Conservation (phyloP, 192 early-diverging fungal genomes). For the Coemansia sp. region DNA sequence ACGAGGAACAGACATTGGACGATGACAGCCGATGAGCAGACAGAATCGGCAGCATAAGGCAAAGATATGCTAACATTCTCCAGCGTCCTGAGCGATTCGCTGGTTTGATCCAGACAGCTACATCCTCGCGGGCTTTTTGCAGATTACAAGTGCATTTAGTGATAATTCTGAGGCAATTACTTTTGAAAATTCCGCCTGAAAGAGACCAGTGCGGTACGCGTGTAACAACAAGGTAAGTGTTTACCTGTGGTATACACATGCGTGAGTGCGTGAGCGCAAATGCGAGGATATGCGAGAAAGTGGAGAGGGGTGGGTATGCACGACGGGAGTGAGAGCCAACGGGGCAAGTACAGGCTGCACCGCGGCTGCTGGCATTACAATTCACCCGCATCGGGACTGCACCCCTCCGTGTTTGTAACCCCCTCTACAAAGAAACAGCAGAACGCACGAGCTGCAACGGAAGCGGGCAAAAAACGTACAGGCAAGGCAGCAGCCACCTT, state of each 20-base stretch:
- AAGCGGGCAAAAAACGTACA: background rate
- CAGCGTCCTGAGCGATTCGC: background rate
- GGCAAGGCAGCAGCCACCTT: slow-evolving; percentile 13
- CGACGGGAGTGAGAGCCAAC: slow-evolving; percentile 15
- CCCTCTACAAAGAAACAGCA: background rate
- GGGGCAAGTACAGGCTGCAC: slow-evolving; percentile 4
- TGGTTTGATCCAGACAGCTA: background rate
- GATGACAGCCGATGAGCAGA: slow-evolving; percentile 2
- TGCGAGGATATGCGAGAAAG: slow-evolving; percentile 7
- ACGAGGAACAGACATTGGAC: background rate
- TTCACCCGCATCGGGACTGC: slow-evolving; percentile 10
- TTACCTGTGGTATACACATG: background rate
- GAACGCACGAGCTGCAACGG: background rate
- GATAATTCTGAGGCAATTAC: background rate
- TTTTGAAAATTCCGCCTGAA: background rate
- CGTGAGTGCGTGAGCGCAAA: slow-evolving; percentile 7
- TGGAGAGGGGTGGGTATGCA: slow-evolving; percentile 2
- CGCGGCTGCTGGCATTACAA: slow-evolving; percentile 9
- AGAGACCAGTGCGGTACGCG: background rate
- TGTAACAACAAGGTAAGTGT: background rate
- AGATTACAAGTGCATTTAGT: background rate
- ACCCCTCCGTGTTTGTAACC: slow-evolving; percentile 11
- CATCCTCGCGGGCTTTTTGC: background rate
- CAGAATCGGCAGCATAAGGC: background rate
- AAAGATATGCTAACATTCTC: background rate